A percentile compares a stretch with the other conserved stretches of the same genome.
Conservation (phyloP, 1,284 basidiomycete species). For the Anthracocystis walkeri region DNA sequence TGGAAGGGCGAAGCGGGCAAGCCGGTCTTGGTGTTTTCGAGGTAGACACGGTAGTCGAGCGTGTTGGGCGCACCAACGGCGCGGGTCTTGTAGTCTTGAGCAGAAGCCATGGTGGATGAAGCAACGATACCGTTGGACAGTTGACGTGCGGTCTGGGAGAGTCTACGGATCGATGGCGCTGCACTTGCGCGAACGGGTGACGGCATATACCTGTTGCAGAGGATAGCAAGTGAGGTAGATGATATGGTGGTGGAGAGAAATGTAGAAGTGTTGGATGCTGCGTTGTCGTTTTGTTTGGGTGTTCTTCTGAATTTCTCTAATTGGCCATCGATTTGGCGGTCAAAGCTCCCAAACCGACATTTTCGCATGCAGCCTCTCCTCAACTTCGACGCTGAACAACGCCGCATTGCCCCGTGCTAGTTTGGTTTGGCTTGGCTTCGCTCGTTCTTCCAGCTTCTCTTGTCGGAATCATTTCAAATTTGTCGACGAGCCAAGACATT, state of each 20-base stretch:
- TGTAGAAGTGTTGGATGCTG: background rate
- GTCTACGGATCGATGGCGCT: slow-evolving; percentile 48
- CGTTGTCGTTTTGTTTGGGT: background rate
- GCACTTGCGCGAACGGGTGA: slow-evolving; percentile 30
- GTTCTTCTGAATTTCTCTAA: background rate
- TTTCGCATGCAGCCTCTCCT: background rate
- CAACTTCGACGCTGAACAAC: background rate
- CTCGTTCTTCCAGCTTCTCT: slow-evolving; percentile 20
- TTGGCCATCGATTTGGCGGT: no score
- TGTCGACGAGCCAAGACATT: background rate
- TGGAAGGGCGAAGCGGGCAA: slow-evolving; percentile 68
- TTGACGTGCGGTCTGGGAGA: slow-evolving; percentile 60
- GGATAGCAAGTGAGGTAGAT: slow-evolving; percentile 8
- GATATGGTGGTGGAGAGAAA: background rate
- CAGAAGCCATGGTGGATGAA: slow-evolving; percentile 45
- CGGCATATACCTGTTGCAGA: slow-evolving; percentile 34
- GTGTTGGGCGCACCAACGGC: slow-evolving; percentile 90
- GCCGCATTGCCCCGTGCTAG: slow-evolving; percentile 10
- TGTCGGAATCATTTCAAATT: background rate
- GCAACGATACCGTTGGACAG: slow-evolving; percentile 40
- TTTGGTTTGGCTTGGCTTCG: background rate
- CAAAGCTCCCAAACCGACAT: no score
- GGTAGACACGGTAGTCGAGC: slow-evolving; percentile 92
- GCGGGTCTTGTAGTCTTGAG: slow-evolving; percentile 76
- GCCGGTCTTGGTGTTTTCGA: slow-evolving; percentile 74